phyloP scores from a whole-genome alignment of 2,329 filamentous ascomycete genomes.

The Pseudogymnoascus sp. region DNA sequence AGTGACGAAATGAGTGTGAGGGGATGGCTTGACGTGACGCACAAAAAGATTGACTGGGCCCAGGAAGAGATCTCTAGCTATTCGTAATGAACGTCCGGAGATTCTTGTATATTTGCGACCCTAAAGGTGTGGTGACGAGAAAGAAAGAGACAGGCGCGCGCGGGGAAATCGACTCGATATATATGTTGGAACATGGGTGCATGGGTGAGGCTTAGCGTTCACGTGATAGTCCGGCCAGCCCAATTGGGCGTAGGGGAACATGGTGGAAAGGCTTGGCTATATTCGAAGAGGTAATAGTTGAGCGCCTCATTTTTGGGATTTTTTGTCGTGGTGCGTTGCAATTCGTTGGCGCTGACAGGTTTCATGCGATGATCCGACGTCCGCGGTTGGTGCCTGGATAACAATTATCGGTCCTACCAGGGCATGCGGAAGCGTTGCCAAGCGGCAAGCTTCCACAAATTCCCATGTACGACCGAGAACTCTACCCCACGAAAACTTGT shows the following conservation, averaged over 20 bases:
- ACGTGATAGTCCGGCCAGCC: conserved; percentile 3
- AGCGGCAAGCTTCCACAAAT: not conserved
- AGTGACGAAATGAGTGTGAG: conserved; percentile 30
- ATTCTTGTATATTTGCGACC: conserved; percentile 30
- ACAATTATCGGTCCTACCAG: not conserved
- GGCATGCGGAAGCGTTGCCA: conserved; percentile 1
- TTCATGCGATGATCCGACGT: not conserved
- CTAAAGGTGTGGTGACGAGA: conserved; percentile 29
- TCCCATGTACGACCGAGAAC: not conserved
- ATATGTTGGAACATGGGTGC: conserved; percentile 5
- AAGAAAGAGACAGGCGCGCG: conserved; percentile 15
- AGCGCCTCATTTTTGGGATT: conserved; percentile 6
- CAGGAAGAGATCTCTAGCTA: conserved; percentile 30
- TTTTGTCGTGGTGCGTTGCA: conserved; percentile 8
- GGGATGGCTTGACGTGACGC: conserved; percentile 26
- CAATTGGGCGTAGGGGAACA: not conserved
- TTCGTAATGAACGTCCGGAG: conserved; percentile 31
- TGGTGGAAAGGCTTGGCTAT: not conserved
- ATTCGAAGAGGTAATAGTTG: not conserved
- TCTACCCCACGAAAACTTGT: conserved; percentile 3
- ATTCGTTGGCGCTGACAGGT: not conserved
- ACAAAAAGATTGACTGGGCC: conserved; percentile 32
- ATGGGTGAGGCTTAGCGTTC: conserved; percentile 9
- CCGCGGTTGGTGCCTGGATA: conserved; percentile 8
- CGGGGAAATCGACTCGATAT: conserved; percentile 16